Evolutionary conservation across 2,329 filamentous ascomycete genomes (phyloP), one percentile per base, ranked within the genome.

Genomic region (Pseudogymnoascus sp.): DNA sequence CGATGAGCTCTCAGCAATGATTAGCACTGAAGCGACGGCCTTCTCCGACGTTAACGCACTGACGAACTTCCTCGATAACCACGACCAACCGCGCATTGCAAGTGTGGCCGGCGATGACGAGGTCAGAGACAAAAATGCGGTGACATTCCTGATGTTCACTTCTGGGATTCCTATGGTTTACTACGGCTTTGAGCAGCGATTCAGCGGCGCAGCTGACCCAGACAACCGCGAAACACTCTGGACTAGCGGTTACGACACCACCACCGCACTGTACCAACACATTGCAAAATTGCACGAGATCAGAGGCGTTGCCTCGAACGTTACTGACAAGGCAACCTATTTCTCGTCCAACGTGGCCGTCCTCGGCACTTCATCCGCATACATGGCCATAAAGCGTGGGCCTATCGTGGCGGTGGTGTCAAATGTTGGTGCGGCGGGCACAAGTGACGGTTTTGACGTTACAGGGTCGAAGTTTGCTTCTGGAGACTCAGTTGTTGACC

Each of bases 81-180:
- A 79, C 60, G 77, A 78, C 66, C 64, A 73, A 2, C 67, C 72
- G 11, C 74, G 77, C 23, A 75, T 78, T 64, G 71, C 72, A 19
- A 76, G 39, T 14, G 37, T 58, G 12, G 62, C 64, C 1, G 29
- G 49, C 29, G 29, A 39, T 8, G 10, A 66, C 65, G 58, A n/a
- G 63, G 10, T 59, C 64, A 49, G 58, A 64, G 26, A 76, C n/a
- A 77, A 77, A 66, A 82, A 81, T 65, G 71, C 78, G 26, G 69
- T 81, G 37, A 74, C 77, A 5, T 81, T 76, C 67, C 78, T 73
- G 6, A 75, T 82, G 58, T 74, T 82, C 37, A 69, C 72, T 7
- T 76, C 81, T 65, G 80, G 80, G n/a, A 78, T 82, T 39, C 80
- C 80, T 0, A 78, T 82, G 65, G 62, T 81, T 37, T 82, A 82